Evolutionary conservation across 2,329 filamentous ascomycete genomes (phyloP).

Genomic region (Colletotrichum cordylinicola): DNA sequence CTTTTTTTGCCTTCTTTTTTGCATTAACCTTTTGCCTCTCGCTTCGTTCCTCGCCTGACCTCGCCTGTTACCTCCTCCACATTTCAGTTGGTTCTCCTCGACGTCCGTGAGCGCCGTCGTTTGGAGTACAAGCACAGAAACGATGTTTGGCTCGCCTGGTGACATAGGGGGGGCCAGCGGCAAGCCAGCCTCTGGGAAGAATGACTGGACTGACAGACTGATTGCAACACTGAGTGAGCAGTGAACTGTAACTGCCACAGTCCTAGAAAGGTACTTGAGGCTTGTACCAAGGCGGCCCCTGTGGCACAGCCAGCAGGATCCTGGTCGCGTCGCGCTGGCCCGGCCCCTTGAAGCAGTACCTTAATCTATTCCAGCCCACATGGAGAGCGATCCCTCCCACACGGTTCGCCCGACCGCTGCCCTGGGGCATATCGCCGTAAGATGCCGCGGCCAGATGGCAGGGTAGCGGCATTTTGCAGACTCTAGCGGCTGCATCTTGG

Average conservation of each 20-base stretch:
- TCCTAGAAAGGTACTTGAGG: neutral
- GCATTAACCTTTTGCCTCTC: neutral
- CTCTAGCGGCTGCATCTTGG: neutral
- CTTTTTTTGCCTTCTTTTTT: neutral
- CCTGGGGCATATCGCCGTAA: neutral
- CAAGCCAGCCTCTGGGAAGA: neutral
- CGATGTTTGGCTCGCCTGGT: neutral
- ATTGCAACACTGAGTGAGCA: neutral
- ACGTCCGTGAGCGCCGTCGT: slow-evolving; percentile 3
- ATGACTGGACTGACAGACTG: neutral
- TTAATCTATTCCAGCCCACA: slow-evolving; percentile 21
- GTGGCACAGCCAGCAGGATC: slow-evolving; percentile 14
- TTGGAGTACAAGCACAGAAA: neutral
- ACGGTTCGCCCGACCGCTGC: slow-evolving; percentile 8
- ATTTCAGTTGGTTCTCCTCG: neutral
- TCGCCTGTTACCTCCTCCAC: neutral
- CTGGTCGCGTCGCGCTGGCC: slow-evolving; percentile 10
- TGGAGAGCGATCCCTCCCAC: slow-evolving; percentile 18
- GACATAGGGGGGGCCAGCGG: neutral
- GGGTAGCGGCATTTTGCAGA: neutral
- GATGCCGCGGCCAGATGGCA: neutral
- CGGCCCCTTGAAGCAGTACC: slow-evolving; percentile 22
- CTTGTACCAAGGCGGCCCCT: neutral
- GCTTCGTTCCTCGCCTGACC: neutral
- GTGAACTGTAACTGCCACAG: neutral